Base-by-base conservation (phyloP, 2,329 filamentous ascomycete genomes). In the Bipolaris victoriae region DNA sequence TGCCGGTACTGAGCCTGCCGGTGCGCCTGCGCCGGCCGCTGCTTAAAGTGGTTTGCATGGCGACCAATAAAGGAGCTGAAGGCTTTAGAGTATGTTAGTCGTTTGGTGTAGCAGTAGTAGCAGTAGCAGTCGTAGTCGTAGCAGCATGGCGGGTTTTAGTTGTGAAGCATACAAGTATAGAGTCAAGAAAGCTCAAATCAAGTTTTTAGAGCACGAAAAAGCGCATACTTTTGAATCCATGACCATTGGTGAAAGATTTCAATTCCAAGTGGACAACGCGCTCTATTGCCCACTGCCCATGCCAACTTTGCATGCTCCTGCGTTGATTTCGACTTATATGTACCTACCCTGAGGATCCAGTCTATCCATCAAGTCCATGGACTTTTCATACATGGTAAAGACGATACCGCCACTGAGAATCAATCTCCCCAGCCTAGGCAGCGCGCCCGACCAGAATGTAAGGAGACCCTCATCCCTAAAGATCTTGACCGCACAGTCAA, bases 381-480 rank as follows among this genome's bases (percentile, higher is more conserved):
- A 90, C 84, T 97, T 97, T 81, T 98, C 94, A 76, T 97, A 89
- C 86, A 98, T 96, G 20, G 95, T 96, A 73, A 99, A 99, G 39
- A 99, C 95, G 71, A 99, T 97, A 16, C 95, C 95, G 54, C 95
- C 95, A 71, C 92, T 97, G 77, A 98, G 78, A 40, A 97, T 90
- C 66, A 99, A 76, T 55, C 95, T 83, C 22, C 88, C 94, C 69
- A 99, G 78, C 52, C 95, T 83, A 1, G 95, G 95, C 66, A 98
- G 73, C 20, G 95, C 94, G 24, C 95, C 95, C 66, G 91, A 94
- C 95, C 95, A 99, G 64, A 98, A 90, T 0, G 93, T 97, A 39
- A 94, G 75, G 11, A 98, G 54, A 2, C 95, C 94, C 78, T 99
- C 95, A 51, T 97, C 88, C 78, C 87, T 90, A 76, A 95, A 90